Conservation (phyloP, 2,329 filamentous ascomycete genomes). For the Diaporthe destruens region DNA sequence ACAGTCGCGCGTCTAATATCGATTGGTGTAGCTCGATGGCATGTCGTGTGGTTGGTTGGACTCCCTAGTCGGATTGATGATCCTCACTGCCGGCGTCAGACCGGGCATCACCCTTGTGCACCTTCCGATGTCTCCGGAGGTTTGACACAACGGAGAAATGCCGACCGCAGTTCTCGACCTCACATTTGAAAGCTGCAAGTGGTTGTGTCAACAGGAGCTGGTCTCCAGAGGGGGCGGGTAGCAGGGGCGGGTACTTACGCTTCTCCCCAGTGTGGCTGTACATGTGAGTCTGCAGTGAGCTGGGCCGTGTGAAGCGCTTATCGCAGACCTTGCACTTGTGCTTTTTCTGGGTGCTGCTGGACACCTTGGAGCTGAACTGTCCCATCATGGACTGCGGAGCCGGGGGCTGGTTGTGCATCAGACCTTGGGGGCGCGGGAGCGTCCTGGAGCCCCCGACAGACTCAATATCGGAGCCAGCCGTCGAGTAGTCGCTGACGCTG, state of each 20-base stretch:
- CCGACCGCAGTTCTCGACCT: slow-evolving; percentile 93
- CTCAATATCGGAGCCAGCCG: slow-evolving; percentile 88
- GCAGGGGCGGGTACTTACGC: slow-evolving; percentile 72
- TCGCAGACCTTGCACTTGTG: slow-evolving; percentile 99
- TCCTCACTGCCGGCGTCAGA: slow-evolving; percentile 75
- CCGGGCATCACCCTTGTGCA: slow-evolving; percentile 83
- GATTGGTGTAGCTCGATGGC: slow-evolving; percentile 23
- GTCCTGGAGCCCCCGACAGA: slow-evolving; percentile 79
- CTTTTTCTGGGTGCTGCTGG: slow-evolving; percentile 97
- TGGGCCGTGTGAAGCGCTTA: slow-evolving; percentile 95
- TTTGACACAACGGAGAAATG: slow-evolving; percentile 99
- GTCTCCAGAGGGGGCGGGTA: too few species aligned
- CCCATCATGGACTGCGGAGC: slow-evolving; percentile 98
- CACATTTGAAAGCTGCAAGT: slow-evolving; percentile 85
- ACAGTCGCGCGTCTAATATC: slow-evolving; percentile 25
- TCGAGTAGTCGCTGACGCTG: slow-evolving; percentile 93
- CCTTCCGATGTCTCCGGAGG: slow-evolving; percentile 92
- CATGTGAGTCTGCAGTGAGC: slow-evolving; percentile 96
- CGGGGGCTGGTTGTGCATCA: slow-evolving; percentile 73
- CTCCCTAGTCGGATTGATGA: slow-evolving; percentile 68
- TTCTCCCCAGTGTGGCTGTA: slow-evolving; percentile 99
- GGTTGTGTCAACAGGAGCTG: slow-evolving; percentile 36
- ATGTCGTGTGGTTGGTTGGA: neutral
- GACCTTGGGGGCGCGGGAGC: slow-evolving; percentile 80
- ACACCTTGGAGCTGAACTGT: slow-evolving; percentile 96